These are phyloP conservation scores for Pelomyxa schiedti DNA, from an alignment of 78 protist species.

Conservation along the genomic window DNA sequence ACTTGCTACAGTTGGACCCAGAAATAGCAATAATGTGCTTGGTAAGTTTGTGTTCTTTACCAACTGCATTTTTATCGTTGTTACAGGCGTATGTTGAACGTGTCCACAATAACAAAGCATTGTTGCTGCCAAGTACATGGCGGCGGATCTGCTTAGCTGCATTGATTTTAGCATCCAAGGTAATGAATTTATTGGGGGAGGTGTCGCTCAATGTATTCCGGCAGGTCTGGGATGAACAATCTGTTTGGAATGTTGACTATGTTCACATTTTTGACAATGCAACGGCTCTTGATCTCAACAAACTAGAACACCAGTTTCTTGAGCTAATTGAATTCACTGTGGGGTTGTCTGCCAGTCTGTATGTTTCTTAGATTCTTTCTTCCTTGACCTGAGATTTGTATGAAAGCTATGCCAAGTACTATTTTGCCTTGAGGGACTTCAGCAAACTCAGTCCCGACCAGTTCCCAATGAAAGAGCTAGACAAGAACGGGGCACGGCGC, in stretches of 20 bases:
- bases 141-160: neutral
- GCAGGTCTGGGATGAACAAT: constrained; percentile 7
- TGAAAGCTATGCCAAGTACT: neutral
- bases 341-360: neutral
- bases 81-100: constrained; percentile 1
- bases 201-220: neutral
- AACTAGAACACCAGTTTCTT: neutral
- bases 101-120: neutral
- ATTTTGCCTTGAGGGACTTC: neutral
- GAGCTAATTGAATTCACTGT: constrained; percentile 15
- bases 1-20: neutral
- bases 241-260: constrained; percentile 18
- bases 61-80: too few relatives aligned
- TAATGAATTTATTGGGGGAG: neutral
- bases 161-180: neutral
- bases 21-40: neutral
- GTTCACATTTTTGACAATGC: neutral
- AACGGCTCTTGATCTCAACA: constrained; percentile 2
- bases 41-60: too few relatives aligned
- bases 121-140: neutral
- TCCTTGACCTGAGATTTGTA: neutral
- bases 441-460: neutral
- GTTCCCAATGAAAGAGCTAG: neutral
- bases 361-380: neutral
- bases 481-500: neutral